Evolutionary conservation across 768 basidiomycete genomes (phyloP), one percentile per base, ranked within the genome.

Genomic region (Leucosporidium scottii): DNA sequence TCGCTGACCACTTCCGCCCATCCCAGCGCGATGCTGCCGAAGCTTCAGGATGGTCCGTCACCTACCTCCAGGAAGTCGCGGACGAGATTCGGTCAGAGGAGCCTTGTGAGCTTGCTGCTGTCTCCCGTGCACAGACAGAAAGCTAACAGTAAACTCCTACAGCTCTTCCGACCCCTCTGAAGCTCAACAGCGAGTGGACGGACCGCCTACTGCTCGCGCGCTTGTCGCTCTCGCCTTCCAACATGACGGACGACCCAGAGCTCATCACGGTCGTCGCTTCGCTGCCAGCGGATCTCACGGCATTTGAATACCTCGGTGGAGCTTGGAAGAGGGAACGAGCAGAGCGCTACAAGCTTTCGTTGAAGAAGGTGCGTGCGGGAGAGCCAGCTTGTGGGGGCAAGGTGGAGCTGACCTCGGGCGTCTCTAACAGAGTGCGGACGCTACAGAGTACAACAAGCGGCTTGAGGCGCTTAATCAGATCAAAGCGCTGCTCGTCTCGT

Each of bases 251-350:
- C 60, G 79, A 81, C 62, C 71, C 75, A 1, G 79, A 79, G 63
- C 61, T 66, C 7, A 58, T 81, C 9, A 76, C 76, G 0, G 75
- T 81, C 39, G 54, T 82, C 49, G 88, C 88, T 4, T 88, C 87
- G 28, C 80, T 97, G 23, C 91, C 92, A 13, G 71, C 84, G 12
- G 79, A 86, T 63, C 86, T 91, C 77, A 92, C 93, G 0, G 82
- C 85, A 0, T 91, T 94, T 67, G 91, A 96, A 75, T 98, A 91
- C 76, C 82, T 99, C 28, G 83, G 91, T 13, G 88, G 88, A 25
- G 88, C 89, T 74, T 99, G 94, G 94, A 92, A 90, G 78, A 84
- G 93, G n/a, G 79, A 10, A 82, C 82, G 20, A 81, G 82, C 66
- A 78, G 82, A 49, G 79, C 82, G 23, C 75, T 28, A 36, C 48